Evolutionary conservation across 441 rosid species (phyloP).

Genomic region (Flueggea neowawraea): DNA sequence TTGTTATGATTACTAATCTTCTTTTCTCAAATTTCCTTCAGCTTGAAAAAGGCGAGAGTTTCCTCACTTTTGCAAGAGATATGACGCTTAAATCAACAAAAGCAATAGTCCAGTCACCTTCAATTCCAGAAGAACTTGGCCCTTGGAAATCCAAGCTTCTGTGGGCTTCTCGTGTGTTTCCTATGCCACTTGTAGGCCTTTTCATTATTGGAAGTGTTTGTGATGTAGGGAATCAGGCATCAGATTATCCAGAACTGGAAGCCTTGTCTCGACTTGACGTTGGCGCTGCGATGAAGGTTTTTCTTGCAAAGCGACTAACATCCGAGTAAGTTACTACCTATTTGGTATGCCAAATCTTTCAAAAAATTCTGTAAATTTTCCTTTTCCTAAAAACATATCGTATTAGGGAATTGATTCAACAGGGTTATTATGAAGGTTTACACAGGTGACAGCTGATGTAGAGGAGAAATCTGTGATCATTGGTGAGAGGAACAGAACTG

Average conservation of each 20-base stretch:
- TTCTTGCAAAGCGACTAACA: slow-evolving; percentile 79
- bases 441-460: slow-evolving; percentile 60
- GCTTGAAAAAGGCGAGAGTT: slow-evolving; percentile 88
- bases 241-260: slow-evolving; percentile 78
- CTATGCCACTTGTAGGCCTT: slow-evolving; percentile 95
- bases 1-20: not conserved
- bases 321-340: slow-evolving; percentile 61
- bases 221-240: slow-evolving; percentile 51
- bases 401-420: not conserved
- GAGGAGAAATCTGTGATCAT: slow-evolving; percentile 85
- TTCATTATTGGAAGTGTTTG: slow-evolving; percentile 73
- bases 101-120: slow-evolving; percentile 64
- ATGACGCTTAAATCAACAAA: slow-evolving; percentile 81
- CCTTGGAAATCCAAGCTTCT: slow-evolving; percentile 94
- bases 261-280: slow-evolving; percentile 85
- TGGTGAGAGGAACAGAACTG: slow-evolving; percentile 89
- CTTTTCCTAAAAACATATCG: not conserved
- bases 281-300: slow-evolving; percentile 88
- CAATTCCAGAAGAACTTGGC: slow-evolving; percentile 62
- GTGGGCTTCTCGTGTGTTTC: slow-evolving; percentile 91
- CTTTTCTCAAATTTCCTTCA: slow-evolving; percentile 22
- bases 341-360: not conserved
- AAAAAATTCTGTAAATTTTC: not conserved
- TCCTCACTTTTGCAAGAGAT: slow-evolving; percentile 87
- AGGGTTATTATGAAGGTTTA: slow-evolving; percentile 46